Conservation (phyloP, 805 yeast genomes). For the Pichia gijzeniarum region DNA sequence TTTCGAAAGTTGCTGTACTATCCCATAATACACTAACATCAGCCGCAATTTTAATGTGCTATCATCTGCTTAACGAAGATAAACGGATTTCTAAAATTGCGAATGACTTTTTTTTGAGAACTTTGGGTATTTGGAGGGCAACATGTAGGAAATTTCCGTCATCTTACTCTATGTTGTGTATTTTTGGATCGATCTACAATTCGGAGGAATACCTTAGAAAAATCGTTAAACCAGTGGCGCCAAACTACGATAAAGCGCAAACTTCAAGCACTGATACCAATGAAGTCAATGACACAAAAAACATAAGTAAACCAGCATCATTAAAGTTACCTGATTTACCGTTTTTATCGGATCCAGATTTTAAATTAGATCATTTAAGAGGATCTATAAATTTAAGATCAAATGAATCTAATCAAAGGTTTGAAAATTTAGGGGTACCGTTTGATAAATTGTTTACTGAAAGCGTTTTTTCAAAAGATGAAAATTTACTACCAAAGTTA, state of each 20-base stretch:
- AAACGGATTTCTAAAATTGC: constrained; percentile 21
- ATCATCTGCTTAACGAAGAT: constrained; percentile 42
- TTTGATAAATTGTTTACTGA: constrained; percentile 23
- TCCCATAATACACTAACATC: constrained; percentile 39
- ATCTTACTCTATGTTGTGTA: constrained; percentile 44
- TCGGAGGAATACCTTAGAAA: constrained; percentile 22
- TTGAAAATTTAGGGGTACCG: constrained; percentile 16
- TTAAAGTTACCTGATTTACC: constrained; percentile 7
- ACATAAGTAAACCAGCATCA: neutral
- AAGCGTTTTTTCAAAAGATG: constrained; percentile 21
- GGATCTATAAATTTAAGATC: neutral
- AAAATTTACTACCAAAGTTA: constrained; percentile 16
- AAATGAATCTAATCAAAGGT: constrained; percentile 1
- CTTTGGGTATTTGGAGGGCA: constrained; percentile 29
- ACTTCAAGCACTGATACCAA: no score
- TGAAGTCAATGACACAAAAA: neutral
- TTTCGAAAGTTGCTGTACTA: constrained; percentile 34
- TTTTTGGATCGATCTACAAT: constrained; percentile 39
- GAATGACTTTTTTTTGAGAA: constrained; percentile 18
- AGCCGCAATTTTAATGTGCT: constrained; percentile 62
- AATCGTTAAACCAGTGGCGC: constrained; percentile 13
- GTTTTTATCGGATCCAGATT: constrained; percentile 6
- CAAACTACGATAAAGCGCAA: neutral
- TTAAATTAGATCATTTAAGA: constrained; percentile 5
- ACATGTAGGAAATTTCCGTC: constrained; percentile 50